Percentiles rank a stretch among this genome's conserved stretches.
These are phyloP conservation scores for Mariannaea sp. DNA, from an alignment of 2,329 filamentous ascomycete species.

Conservation along the genomic window DNA sequence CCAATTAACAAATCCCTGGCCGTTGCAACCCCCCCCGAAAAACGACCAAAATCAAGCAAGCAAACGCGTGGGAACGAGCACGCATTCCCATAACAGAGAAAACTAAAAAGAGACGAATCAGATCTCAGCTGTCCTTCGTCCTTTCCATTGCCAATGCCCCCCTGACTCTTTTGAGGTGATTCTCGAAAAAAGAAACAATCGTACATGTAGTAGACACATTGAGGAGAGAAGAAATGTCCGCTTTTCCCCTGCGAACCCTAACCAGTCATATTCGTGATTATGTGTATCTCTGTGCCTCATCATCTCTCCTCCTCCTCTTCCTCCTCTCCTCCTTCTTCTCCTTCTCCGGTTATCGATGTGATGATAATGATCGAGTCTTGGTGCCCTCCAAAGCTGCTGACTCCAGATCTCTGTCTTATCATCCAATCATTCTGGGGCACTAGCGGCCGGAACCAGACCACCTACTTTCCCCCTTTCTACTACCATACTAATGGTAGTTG, in stretches of 20 bases:
- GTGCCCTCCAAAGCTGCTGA: conserved; percentile 7
- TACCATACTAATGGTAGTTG: conserved; percentile 59
- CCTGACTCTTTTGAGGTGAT: conserved; percentile 42
- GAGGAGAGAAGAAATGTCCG: conserved; percentile 36
- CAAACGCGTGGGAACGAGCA: conserved; percentile 34
- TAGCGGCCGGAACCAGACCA: conserved; percentile 12
- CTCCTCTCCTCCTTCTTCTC: too few relatives aligned
- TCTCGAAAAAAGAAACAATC: conserved; percentile 44
- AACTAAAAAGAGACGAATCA: conserved; percentile 27
- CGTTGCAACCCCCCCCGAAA: conserved; percentile 29
- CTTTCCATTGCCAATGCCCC: conserved; percentile 30
- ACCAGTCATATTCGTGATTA: conserved; percentile 40
- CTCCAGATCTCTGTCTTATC: not conserved
- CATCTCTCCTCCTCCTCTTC: conserved; percentile 19
- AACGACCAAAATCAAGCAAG: conserved; percentile 39
- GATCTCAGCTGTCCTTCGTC: conserved; percentile 14
- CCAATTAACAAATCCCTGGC: conserved; percentile 35
- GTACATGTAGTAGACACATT: conserved; percentile 45
- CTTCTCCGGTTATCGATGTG: not conserved
- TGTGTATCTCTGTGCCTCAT: conserved; percentile 37
- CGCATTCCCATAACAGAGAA: conserved; percentile 30
- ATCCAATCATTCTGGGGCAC: conserved; percentile 4
- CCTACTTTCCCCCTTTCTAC: conserved; percentile 35
- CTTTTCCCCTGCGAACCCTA: conserved; percentile 34
- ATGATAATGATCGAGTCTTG: conserved; percentile 1